A percentile compares a stretch with the other conserved stretches of the same genome.
Evolutionary conservation across 2,329 filamentous ascomycete genomes (phyloP).

Genomic region (Macrophomina tecta): DNA sequence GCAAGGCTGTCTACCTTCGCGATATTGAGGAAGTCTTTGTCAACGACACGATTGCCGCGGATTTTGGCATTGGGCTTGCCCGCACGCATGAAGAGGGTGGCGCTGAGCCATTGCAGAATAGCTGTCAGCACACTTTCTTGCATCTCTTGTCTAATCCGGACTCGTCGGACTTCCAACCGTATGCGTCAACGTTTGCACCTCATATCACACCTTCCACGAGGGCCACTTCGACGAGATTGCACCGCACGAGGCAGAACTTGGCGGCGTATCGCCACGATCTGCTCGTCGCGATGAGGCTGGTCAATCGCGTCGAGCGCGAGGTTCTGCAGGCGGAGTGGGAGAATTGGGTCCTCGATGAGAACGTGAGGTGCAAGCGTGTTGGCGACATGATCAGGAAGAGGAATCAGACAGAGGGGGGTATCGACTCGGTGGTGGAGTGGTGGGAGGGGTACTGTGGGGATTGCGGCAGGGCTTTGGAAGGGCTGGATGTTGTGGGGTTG

Average conservation of each 20-base stretch:
- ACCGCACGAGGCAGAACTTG: slow-evolving; percentile 80
- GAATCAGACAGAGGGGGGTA: slow-evolving; percentile 38
- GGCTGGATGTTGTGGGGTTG: slow-evolving; percentile 20
- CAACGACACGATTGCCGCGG: slow-evolving; percentile 37
- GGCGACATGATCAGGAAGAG: slow-evolving; percentile 55
- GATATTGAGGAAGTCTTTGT: slow-evolving; percentile 74
- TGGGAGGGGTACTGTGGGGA: slow-evolving; percentile 68
- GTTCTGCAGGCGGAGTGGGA: slow-evolving; percentile 90
- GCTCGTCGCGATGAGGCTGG: slow-evolving; percentile 84
- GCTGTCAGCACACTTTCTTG: slow-evolving; percentile 45
- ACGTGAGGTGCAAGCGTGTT: slow-evolving; percentile 72
- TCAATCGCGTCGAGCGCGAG: slow-evolving; percentile 88
- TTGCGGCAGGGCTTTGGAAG: slow-evolving; percentile 52
- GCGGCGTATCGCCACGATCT: slow-evolving; percentile 88
- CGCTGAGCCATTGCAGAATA: slow-evolving; percentile 24
- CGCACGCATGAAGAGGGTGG: slow-evolving; percentile 38
- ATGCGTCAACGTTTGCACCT: slow-evolving; percentile 27
- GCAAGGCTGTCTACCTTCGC: slow-evolving; percentile 79
- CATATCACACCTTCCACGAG: slow-evolving; percentile 32
- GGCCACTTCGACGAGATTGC: slow-evolving; percentile 58
- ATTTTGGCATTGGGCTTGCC: slow-evolving; percentile 17
- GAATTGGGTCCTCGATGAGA: slow-evolving; percentile 86
- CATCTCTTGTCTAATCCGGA: slow-evolving; percentile 37
- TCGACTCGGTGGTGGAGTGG: slow-evolving; percentile 55
- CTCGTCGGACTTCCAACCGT: slow-evolving; percentile 7